A percentile compares a stretch with the other conserved stretches of the same genome.
phyloP scores from a whole-genome alignment of 2,329 filamentous ascomycete genomes.

The Clonostachys sp. region DNA sequence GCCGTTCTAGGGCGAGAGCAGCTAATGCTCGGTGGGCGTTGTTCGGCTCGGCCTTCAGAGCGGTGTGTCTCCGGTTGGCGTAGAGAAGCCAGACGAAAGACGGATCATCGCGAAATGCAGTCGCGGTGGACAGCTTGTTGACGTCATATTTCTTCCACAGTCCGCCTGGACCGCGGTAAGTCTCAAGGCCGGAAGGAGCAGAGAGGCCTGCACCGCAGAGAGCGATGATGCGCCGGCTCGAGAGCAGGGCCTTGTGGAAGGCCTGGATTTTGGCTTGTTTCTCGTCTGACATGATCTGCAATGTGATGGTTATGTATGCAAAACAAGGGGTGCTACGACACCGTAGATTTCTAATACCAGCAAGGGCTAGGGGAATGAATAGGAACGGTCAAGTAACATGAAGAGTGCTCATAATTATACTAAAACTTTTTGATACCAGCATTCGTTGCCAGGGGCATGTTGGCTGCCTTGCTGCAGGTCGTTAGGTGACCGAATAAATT shows the following conservation, averaged over 20 bases:
- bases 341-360: too few relatives aligned
- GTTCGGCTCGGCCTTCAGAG: constrained; percentile 71
- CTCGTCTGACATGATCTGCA: too few relatives aligned
- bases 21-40: constrained; percentile 74
- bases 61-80: constrained; percentile 75
- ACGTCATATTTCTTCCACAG: constrained; percentile 80
- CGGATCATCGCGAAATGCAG: constrained; percentile 69
- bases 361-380: not conserved
- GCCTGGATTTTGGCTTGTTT: constrained; percentile 7
- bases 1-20: constrained; percentile 60
- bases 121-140: constrained; percentile 69
- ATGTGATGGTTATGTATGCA: too few relatives aligned
- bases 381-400: too few relatives aligned
- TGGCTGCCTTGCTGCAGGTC: too few relatives aligned
- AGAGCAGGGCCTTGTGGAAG: constrained; percentile 37
- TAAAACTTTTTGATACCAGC: too few relatives aligned
- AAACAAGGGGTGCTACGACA: too few relatives aligned
- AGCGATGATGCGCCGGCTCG: constrained; percentile 46
- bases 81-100: constrained; percentile 91
- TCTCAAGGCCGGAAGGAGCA: constrained; percentile 59
- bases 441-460: too few relatives aligned
- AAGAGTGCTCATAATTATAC: too few relatives aligned
- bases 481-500: too few relatives aligned
- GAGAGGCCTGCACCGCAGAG: constrained; percentile 58
- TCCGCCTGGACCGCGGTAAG: constrained; percentile 80